Percentiles rank a stretch among this genome's conserved stretches.
Evolutionary conservation across 148 eudicot genomes (phyloP).

Genomic region (Rhododendron simsii): DNA sequence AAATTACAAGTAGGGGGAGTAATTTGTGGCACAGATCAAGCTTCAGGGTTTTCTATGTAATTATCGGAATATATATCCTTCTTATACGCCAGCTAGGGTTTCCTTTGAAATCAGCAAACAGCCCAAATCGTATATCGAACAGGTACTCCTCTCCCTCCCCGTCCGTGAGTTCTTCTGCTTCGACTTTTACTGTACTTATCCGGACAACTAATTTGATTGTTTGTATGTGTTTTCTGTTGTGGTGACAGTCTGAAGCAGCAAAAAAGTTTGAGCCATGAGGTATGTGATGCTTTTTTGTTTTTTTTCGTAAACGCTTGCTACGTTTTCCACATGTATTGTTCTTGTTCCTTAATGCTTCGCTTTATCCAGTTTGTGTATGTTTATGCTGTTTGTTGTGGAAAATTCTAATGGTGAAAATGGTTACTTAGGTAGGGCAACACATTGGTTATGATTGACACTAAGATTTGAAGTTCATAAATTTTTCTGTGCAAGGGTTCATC

Average conservation of each 20-base stretch:
- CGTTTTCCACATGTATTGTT: no score
- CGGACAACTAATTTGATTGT: neutral
- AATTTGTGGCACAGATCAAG: neutral
- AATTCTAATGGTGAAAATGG: neutral
- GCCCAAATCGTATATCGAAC: neutral
- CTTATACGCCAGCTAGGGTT: neutral
- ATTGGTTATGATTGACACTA: neutral
- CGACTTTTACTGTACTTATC: neutral
- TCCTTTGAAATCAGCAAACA: neutral
- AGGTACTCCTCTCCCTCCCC: neutral
- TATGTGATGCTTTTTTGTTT: neutral
- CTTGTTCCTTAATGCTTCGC: neutral
- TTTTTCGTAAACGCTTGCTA: no score
- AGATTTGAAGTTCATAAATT: neutral
- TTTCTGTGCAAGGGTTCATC: neutral
- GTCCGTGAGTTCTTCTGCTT: neutral
- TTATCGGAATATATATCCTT: neutral
- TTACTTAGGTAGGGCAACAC: neutral
- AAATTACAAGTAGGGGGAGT: neutral
- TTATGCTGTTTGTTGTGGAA: neutral
- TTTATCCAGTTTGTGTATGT: neutral
- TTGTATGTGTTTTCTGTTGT: neutral
- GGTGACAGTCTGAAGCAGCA: neutral
- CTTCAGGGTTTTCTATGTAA: neutral
- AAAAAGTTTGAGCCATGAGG: slow-evolving; percentile 9